Evolutionary conservation across 164 flowering plant genomes (phyloP).

Genomic region (Vitis rotundifolia): DNA sequence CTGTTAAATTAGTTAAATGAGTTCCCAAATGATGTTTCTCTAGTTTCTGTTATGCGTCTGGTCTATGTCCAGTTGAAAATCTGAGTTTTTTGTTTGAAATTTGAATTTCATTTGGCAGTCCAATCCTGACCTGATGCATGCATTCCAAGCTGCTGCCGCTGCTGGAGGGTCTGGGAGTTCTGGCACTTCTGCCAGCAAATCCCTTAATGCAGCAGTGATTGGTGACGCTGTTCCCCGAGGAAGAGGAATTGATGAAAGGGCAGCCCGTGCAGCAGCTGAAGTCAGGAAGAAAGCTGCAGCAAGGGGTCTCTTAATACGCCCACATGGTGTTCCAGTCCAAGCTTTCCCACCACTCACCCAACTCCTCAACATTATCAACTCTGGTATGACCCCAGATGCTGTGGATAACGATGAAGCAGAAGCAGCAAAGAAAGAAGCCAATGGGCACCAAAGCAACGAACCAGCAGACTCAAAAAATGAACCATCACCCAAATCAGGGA

Average conservation of each 20-base stretch:
- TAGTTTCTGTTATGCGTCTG: too few species aligned
- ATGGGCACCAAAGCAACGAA: slow-evolving; percentile 23
- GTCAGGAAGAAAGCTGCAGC: slow-evolving; percentile 91
- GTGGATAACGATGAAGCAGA: slow-evolving; percentile 21
- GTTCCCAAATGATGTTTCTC: too few species aligned
- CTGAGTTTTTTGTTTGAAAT: too few species aligned
- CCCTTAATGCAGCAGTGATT: slow-evolving; percentile 51
- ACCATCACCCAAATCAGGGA: slow-evolving; percentile 11
- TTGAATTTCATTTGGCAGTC: slow-evolving; percentile 61
- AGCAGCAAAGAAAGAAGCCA: slow-evolving; percentile 33
- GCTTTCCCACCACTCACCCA: slow-evolving; percentile 66
- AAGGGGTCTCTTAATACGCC: slow-evolving; percentile 66
- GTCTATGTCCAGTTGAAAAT: too few species aligned
- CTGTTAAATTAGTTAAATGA: too few species aligned
- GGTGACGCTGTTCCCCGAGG: slow-evolving; percentile 78
- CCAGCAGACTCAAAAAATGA: slow-evolving; percentile 23
- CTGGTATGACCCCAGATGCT: slow-evolving; percentile 51
- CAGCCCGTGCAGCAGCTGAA: slow-evolving; percentile 87
- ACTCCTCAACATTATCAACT: slow-evolving; percentile 64
- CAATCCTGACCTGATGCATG: slow-evolving; percentile 74
- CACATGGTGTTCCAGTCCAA: slow-evolving; percentile 73
- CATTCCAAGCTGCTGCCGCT: slow-evolving; percentile 78
- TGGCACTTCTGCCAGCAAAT: slow-evolving; percentile 39
- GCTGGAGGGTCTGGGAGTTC: slow-evolving; percentile 60
- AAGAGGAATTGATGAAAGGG: slow-evolving; percentile 84